Evolutionary conservation across 495 filamentous ascomycete species (phyloP), one percentile per base, ranked within the genome.

Genomic region (Symbiotaphrina buchneri): DNA sequence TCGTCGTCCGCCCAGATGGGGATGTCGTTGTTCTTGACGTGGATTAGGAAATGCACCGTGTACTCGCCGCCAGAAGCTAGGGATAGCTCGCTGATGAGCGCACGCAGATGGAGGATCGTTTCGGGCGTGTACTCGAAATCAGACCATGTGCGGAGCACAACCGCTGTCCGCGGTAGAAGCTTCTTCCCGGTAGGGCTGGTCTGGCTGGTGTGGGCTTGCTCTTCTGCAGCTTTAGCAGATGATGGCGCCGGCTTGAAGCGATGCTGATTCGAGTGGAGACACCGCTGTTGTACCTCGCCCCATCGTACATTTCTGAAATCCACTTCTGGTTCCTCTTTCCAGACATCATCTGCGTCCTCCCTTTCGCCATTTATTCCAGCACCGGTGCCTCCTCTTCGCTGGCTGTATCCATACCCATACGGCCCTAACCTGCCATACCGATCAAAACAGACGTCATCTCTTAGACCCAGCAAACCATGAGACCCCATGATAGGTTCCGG

Each of bases 371-470:
- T 63, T 43, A 85, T 51, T 6, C 80, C 84, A 18, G 77, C 68
- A 0, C 84, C 85, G 11, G 71, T 65, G 6, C 87, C 87, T 6
- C 87, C 87, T 43, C 62, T 67, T 37, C 63, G 63, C 11, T 58
- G 48, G 14, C 65, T 71, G 41, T 95, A 95, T 10, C 87, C 87
- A 31, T 75, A 67, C 0, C 87, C 87, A 41, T 97, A 97, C 0
- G 84, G 73, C 0, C 82, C 90, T 17, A 85, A 61, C 34, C 79
- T 63, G 6, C 90, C 87, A 49, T 75, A 90, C 2, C 87, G 65
- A 32, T 97, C 87, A 51, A 92, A 95, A 55, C 87, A 97, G 31
- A 94, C 63, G 46, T 91, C 77, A 35, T 92, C 69, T 18, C 70
- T 71, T 18, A 93, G 58, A 0, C 72, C 82, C 4, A 95, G 48